Evolutionary conservation across 768 basidiomycete genomes (phyloP), one percentile per base, ranked within the genome.

Genomic region (Astraeus odoratus): DNA sequence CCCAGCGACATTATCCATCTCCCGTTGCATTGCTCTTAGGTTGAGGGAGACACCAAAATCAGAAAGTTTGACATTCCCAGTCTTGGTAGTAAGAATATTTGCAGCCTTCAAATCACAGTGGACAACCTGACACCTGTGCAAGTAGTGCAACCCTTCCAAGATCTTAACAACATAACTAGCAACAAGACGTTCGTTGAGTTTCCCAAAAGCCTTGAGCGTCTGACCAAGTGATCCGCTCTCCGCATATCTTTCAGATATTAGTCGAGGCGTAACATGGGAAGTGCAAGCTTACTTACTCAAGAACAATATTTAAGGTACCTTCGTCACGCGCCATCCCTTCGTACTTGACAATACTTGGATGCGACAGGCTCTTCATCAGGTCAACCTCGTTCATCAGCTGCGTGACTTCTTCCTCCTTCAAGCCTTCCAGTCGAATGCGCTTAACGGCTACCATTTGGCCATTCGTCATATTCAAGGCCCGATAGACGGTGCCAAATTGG

Each of bases 391-490:
- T 78, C 90, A 95, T 96, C 39, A 98, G 75, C 59, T 91, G 85
- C 39, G 75, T 77, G 16, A 97, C 82, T 59, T 98, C 94, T 16
- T 82, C 83, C 64, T 96, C 93, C 61, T 86, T 85, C 57, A 96
- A 70, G 7, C 92, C 95, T 41, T 89, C 87, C 29, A 98, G 70
- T 41, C 85, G 74, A 55, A 99, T 95, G 24, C 91, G 83, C 69
- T 99, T 99, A 42, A 98, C 91, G n/a, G 95, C 95, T n/a, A 95
- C 93, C 80, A 90, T 95, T 64, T 95, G 89, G 13, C 95, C 95
- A 1, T 86, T 93, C 51, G 86, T 85, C 62, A 97, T 68, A 62
- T 99, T 94, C 47, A 99, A 73, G 10, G 95, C 94, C 12, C 91
- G 81, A 63, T 95, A 97, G 5, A 98, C 95, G 8, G 92, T 80